Evolutionary conservation across 1,284 basidiomycete species (phyloP).

Genomic region (Fomitopsis palustris): DNA sequence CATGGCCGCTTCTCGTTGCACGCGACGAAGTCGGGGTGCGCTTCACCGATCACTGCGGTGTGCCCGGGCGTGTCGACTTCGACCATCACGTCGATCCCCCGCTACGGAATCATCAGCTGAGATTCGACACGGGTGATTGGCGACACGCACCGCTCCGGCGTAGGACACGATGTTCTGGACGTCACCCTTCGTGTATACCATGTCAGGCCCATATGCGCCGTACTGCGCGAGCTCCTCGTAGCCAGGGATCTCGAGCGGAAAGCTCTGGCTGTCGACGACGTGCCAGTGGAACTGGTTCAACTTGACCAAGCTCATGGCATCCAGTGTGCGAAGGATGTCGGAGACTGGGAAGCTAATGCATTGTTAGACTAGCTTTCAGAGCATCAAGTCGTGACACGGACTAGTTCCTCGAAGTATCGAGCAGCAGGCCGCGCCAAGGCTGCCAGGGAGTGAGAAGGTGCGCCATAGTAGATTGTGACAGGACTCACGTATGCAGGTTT

Average conservation of each 20-base stretch:
- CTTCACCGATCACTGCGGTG: slow-evolving; percentile 61
- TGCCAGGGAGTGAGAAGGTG: slow-evolving; percentile 21
- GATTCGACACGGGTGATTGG: not conserved
- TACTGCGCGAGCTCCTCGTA: slow-evolving; percentile 58
- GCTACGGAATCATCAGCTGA: slow-evolving; percentile 32
- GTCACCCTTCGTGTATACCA: slow-evolving; percentile 60
- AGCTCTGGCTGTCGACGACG: slow-evolving; percentile 72
- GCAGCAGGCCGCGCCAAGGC: slow-evolving; percentile 78
- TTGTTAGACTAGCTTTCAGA: not conserved
- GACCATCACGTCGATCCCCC: slow-evolving; percentile 78
- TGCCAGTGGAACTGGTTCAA: slow-evolving; percentile 84
- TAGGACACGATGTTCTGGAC: slow-evolving; percentile 65
- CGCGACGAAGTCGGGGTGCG: slow-evolving; percentile 73
- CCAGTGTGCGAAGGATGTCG: slow-evolving; percentile 72
- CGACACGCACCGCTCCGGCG: slow-evolving; percentile 59
- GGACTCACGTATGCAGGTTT: slow-evolving; percentile 57
- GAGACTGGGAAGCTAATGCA: slow-evolving; percentile 54
- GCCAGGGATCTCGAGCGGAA: slow-evolving; percentile 66
- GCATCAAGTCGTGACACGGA: slow-evolving; percentile 22
- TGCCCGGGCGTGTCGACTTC: slow-evolving; percentile 79
- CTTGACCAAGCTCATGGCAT: slow-evolving; percentile 88
- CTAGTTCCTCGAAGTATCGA: slow-evolving; percentile 77
- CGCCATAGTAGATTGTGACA: not conserved
- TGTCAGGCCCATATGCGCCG: slow-evolving; percentile 63
- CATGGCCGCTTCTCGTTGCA: slow-evolving; percentile 66